Evolutionary conservation across 306 rosid genomes (phyloP), one percentile per base, ranked within the genome.

Genomic region (Gastrolobium bilobum): DNA sequence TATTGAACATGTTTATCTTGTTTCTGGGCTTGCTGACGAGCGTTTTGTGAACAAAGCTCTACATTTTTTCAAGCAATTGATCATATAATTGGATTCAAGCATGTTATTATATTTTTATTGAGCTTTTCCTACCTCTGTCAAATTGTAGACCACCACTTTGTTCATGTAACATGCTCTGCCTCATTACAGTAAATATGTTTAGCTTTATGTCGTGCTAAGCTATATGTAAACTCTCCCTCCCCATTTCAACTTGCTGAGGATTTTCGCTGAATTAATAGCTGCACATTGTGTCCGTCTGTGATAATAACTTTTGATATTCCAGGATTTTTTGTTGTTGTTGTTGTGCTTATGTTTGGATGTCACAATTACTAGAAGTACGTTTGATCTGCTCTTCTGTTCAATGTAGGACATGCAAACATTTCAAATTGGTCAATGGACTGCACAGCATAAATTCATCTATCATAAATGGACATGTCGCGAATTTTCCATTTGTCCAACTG

Each of bases 361-460:
- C 30, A 47, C 6, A 65, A 3, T 33, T 51, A 57, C 53, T 79
- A 3, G 43, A 39, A 51, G 57, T 47, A 61, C 30, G 37, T 37
- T 48, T 42, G 52, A 20, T 60, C 10, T 46, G 59, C 51, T 61
- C 43, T 56, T 60, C 15, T 68, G 53, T 69, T 62, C 13, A 48
- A 48, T 74, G 69, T 7, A 82, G 86, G 63, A 33, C 39, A 42
- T 34, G 66, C 58, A 65, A 43, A 35, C 48, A 65, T 37, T 64
- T 75, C 80, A 79, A 79, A 70, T 50, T 82, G 82, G 40, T 82
- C 29, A 82, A 57, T 47, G 77, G 79, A 48, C 50, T 86, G 58
- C 78, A 30, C 46, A 13, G 33, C 33, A 8, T 50, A 31, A 72
- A 72, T 65, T 4, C 82, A 46, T 77, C 79, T 44, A 4, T 44